phyloP scores from a whole-genome alignment of 305 asterid genomes.

The Fraxinus sp. region DNA sequence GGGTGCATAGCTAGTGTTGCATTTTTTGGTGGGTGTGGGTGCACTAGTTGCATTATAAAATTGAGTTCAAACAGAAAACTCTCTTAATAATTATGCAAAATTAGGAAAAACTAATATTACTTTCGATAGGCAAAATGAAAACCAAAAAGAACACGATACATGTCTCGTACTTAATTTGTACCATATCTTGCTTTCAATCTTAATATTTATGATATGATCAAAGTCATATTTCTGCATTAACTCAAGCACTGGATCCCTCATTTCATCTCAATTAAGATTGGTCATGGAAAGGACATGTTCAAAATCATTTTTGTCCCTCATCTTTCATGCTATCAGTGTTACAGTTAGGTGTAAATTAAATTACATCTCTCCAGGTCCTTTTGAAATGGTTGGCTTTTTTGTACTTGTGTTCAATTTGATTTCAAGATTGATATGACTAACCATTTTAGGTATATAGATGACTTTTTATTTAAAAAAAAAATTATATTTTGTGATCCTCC shows the following conservation, averaged over 20 bases:
- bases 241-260: background rate
- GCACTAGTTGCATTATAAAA: background rate
- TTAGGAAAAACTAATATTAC: background rate
- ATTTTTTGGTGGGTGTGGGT: constrained; percentile 2
- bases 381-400: background rate
- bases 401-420: constrained; percentile 3
- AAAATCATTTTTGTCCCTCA: constrained; percentile 5
- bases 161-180: background rate
- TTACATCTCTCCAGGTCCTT: background rate
- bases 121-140: background rate
- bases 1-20: background rate
- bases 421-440: constrained; percentile 11
- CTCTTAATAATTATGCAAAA: background rate
- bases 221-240: background rate
- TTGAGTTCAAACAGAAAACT: background rate
- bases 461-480: background rate
- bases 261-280: background rate
- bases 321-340: background rate
- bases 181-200: background rate
- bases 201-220: background rate
- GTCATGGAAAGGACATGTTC: background rate
- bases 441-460: constrained; percentile 9
- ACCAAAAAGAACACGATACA: background rate
- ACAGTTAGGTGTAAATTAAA: background rate
- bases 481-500: constrained; percentile 10